Evolutionary conservation across 1,139 yeast species (phyloP), one percentile per base, ranked within the genome.

Genomic region (Spathaspora sp.): DNA sequence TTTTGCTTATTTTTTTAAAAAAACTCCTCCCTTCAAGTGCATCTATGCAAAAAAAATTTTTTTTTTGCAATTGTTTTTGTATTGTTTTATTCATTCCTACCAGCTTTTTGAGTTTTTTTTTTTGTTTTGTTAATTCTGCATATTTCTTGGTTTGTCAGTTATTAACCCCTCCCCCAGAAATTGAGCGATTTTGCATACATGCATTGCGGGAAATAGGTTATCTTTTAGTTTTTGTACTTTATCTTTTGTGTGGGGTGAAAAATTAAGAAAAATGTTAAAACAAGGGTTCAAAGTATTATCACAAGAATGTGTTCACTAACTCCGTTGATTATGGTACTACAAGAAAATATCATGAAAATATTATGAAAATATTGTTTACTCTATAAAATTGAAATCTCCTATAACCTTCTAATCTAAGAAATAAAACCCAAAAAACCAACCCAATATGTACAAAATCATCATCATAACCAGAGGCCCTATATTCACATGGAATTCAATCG

Each of bases 161-260:
- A 31, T 13, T 31, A 31, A 13, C 36, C 36, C 29, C 29, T 26
- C 29, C 29, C 36, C 36, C 36, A 31, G 36, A 15, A n/a, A 31
- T 31, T 31, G 31, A 8, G 13, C 13, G 31, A 27, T 10, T 27
- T 27, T 27, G 31, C 13, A 27, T 27, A 4, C 13, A 31, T n/a
- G 7, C n/a, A 13, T 13, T 31, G 16, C 18, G 36, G 36, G 16
- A n/a, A 3, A n/a, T 25, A 9, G 9, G 13, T 27, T 27, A 27
- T 27, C 31, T 27, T 27, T 8, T 8, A n/a, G n/a, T 27, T 27
- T 11, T 27, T 27, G 31, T n/a, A n/a, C n/a, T n/a, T n/a, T n/a
- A n/a, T 27, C 5, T 7, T n/a, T 10, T 27, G 5, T 27, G 18
- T 31, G 36, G 36, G 34, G 34, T 29, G 34, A 8, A 29, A n/a